Conservation (phyloP, 768 basidiomycete genomes). For the Leccinum subgranulosum region DNA sequence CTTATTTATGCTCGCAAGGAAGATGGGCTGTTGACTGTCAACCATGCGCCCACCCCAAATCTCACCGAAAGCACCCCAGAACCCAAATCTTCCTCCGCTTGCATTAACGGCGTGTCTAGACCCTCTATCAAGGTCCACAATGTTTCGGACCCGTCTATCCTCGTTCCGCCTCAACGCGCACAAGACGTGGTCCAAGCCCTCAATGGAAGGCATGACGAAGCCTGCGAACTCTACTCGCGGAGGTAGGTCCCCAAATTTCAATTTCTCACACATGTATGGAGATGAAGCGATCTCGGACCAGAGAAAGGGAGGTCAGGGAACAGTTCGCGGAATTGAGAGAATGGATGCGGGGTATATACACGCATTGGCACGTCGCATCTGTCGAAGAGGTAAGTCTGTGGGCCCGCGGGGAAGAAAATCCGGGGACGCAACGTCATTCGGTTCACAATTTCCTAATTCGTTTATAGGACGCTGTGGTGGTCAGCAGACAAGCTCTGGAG, state of each 20-base stretch:
- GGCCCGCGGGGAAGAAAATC: conserved; percentile 5
- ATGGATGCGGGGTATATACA: conserved; percentile 60
- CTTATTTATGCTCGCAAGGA: conserved; percentile 73
- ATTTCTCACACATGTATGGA: conserved; percentile 14
- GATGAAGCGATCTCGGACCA: conserved; percentile 25
- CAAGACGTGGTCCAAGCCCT: conserved; percentile 48
- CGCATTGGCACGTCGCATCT: conserved; percentile 53
- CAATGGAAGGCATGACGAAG: conserved; percentile 54
- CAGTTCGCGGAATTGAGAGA: conserved; percentile 50
- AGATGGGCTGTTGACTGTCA: conserved; percentile 6
- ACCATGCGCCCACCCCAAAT: conserved; percentile 17
- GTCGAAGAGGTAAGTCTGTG: conserved; percentile 43
- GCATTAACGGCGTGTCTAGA: conserved; percentile 22
- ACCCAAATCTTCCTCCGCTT: conserved; percentile 7
- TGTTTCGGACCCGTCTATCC: conserved; percentile 19
- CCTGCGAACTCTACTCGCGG: conserved; percentile 45
- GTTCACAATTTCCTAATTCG: conserved; percentile 13
- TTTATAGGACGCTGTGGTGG: conserved; percentile 52
- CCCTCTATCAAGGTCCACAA: conserved; percentile 9
- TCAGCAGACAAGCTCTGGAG: conserved; percentile 58
- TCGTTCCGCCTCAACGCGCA: conserved; percentile 55
- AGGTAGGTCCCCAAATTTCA: conserved; percentile 39
- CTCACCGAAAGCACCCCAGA: conserved; percentile 16
- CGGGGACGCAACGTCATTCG: conserved; percentile 5
- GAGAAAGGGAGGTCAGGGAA: conserved; percentile 40